Evolutionary conservation across 148 eudicot species (phyloP), one percentile per base, ranked within the genome.

Genomic region (Heliamphora exappendiculata): DNA sequence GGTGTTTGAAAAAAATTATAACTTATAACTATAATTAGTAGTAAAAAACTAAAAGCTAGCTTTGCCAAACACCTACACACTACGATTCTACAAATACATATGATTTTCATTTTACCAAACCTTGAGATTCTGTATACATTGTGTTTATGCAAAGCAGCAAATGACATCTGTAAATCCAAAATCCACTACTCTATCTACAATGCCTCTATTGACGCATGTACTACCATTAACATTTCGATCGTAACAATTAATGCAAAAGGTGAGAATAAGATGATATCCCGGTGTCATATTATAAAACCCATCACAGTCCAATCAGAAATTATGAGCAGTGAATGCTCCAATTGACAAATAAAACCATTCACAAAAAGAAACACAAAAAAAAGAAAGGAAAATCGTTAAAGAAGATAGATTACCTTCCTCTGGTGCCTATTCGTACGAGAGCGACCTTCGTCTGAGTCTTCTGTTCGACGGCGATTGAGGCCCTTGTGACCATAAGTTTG

Each of bases 341-440:
- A 76, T 16, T 14, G 3, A 53, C 47, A 49, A 64, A 55, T 19
- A 16, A 67, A 60, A 22, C 64, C 29, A 39, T 39, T 4, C 1
- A 22, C 29, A 13, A 29, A 17, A 37, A 65, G 20, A 33, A 22
- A 77, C 62, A 76, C 60, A 69, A 67, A 73, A 16, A 49, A 37
- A 70, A 22, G 33, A 39, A 49, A 67, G 55, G 13, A 65, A 1
- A 67, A 8, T 3, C 9, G 34, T 22, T 14, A 51, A 80, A 34
- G 28, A 64, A 58, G 33, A 0, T 39, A 39, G 54, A 34, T 80
- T 83, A 94, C 98, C 97, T 94, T 82, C 98, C 98, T 73, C 98
- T 73, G 45, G 98, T 94, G 49, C 98, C 98, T 69, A 94, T 92
- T 77, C 96, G 82, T 47, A 94, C 67, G 24, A 94, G 85, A 17